Base-by-base conservation (phyloP, 805 yeast species). In the Hanseniaspora clermontiae region DNA sequence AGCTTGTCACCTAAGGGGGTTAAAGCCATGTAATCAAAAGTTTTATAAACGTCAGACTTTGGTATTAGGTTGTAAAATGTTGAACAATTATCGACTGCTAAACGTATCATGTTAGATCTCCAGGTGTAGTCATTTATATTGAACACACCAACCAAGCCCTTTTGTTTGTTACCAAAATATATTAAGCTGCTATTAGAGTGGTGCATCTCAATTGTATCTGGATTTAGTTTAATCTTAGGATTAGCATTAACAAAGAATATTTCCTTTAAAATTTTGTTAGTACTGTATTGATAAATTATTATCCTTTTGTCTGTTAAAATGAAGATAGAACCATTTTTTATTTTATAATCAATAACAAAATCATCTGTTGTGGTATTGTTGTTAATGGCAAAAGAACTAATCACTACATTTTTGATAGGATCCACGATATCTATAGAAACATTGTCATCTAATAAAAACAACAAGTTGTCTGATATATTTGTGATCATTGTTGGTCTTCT, bases 1-100 rank as follows among this genome's bases (percentile, higher is more conserved):
- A 53, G 15, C 32, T 20, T 46, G 38, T 46, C 57, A 15, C 57
- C 57, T 9, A 53, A 15, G 5, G 57, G 57, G n/a, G 57, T 53
- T 11, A 53, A 29, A 2, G 36, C 37, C 17, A 53, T 14, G 36
- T 38, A 53, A 46, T 53, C 51, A 12, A 39, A 31, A 11, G 39
- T 20, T 15, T 20, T 11, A 14, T 15, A 31, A 14, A 10, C 27
- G 2, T 20, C 11, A n/a, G 46, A 3, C 7, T 17, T 46, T 9
- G 49, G 11, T 12, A 46, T 19, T 15, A 46, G 15, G 24, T 46
- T 34, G 27, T 46, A 46, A 36, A 46, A 32, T 17, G 49, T 19
- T 20, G 39, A 14, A 5, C 20, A 11, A 34, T 19, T 46, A 5
- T 31, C 38, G 12, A 29, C 32, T 31, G 29, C 39, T 32, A 46